A percentile compares a stretch with the other conserved stretches of the same genome.
phyloP scores from a whole-genome alignment of 192 early-diverging fungal genomes.

The Rhizoclosmatium sp. region DNA sequence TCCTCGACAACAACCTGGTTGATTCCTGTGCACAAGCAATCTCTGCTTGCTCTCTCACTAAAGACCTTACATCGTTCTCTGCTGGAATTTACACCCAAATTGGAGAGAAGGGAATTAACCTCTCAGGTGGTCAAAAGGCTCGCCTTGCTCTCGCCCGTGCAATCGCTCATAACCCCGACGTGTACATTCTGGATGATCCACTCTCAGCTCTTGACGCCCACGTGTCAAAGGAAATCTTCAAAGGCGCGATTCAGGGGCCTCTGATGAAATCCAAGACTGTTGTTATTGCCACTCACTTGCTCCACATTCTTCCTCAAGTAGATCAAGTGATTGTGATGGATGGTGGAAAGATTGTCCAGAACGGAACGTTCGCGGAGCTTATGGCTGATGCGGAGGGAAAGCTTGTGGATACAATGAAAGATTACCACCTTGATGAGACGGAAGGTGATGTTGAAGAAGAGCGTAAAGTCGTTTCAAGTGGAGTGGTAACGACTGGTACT shows the following conservation, averaged over 20 bases:
- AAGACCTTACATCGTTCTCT: slow-evolving; percentile 77
- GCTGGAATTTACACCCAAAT: slow-evolving; percentile 87
- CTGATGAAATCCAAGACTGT: slow-evolving; percentile 34
- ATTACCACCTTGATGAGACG: slow-evolving; percentile 45
- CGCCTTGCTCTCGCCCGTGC: slow-evolving; percentile 67
- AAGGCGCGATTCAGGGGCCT: slow-evolving; percentile 62
- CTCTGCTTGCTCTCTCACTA: slow-evolving; percentile 73
- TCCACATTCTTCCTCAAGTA: slow-evolving; percentile 42
- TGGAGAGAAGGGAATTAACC: slow-evolving; percentile 88
- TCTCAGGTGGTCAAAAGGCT: slow-evolving; percentile 93
- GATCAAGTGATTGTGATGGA: slow-evolving; percentile 50
- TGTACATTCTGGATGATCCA: slow-evolving; percentile 75
- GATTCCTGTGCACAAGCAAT: slow-evolving; percentile 47
- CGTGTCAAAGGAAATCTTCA: slow-evolving; percentile 67
- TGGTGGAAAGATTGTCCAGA: slow-evolving; percentile 40
- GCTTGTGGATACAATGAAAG: slow-evolving; percentile 36
- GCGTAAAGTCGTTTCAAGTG: background rate
- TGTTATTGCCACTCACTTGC: slow-evolving; percentile 49
- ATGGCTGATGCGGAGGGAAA: slow-evolving; percentile 30
- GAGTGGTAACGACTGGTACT: background rate
- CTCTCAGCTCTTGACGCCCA: slow-evolving; percentile 57
- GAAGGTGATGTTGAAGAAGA: slow-evolving; percentile 9
- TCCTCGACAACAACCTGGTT: background rate
- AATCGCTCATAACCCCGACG: slow-evolving; percentile 63
- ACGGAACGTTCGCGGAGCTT: slow-evolving; percentile 49